Base-by-base conservation (phyloP, 2,329 filamentous ascomycete species). In the Corniculantispora saksenae region DNA sequence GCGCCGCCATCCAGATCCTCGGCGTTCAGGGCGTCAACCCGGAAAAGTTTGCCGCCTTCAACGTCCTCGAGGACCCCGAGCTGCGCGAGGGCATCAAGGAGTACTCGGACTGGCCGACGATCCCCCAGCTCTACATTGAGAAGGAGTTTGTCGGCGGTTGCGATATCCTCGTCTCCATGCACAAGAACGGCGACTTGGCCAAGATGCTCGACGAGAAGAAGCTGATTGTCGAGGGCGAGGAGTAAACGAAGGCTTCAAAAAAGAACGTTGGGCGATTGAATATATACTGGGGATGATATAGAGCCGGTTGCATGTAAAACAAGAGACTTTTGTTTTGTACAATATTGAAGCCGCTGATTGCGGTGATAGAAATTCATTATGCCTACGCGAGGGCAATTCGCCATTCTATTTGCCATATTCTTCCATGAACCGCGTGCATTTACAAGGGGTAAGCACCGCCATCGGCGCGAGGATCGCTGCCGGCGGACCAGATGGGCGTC, bases 91-190 rank as follows among this genome's bases (percentile, higher is more conserved):
- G 95, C 61, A 97, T 99, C 82, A 99, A 99, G 82, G 94, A 99
- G 80, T 99, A 95, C 83, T 97, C 94, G 1, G 95, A 98, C 76
- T 99, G 95, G 95, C 95, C 95, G 17, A 99, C 95, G 23, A 98
- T 99, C 76, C 95, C 95, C 8, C 95, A 99, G 79, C 85, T 99
- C 21, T 99, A 98, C 79, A 84, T 99, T 60, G 88, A 96, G 68
- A 94, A 94, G 81, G 94, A 99, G 77, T 99, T 99, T 76, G 84
- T 99, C 55, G 95, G 95, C 63, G 95, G 95, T n/a, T 97, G 94
- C 77, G 95, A 99, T 78, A 99, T 99, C 69, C 79, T 99, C 72
- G 90, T 98, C 77, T 91, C 90, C 2, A 98, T 99, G 95, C 94
- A 98, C 81, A 92, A 97, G 80, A 96, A 92, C 74, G 95, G 95